Base-by-base conservation (phyloP, 352 stramenopile species). In the Phytophthora meadii region DNA sequence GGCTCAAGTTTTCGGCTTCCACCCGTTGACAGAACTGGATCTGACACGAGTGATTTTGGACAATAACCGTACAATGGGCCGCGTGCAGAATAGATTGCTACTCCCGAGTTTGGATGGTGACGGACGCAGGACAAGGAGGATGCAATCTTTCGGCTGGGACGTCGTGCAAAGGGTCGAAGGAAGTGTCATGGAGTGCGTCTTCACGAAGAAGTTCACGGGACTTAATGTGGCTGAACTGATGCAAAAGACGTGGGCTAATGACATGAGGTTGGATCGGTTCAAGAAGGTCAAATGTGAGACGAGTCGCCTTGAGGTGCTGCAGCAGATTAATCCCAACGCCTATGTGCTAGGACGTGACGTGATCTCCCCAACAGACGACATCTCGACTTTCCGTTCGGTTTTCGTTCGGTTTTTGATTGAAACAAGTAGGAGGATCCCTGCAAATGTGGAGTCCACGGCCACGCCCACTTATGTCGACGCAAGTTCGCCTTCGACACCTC, bases 221-320 rank as follows among this genome's bases (percentile, higher is more conserved):
- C 44, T 78, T 1, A 75, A 77, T 41, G 68, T 76, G 3, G 55
- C 61, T 2, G 54, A 67, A 2, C 51, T 81, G 19, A 75, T 79
- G 70, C 62, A 74, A 54, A 79, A 72, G 28, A 81, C 72, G 1
- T 85, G 77, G 77, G 59, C 56, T 1, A 75, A 78, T 11, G 67
- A 85, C 46, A 70, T 81, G 55, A 32, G 66, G 10, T 58, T 85
- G 36, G 69, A 81, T 15, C 63, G 57, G 2, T 81, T 85, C 44
- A 65, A 74, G 34, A 77, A 76, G 51, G 70, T 85, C 70, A 82
- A 82, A 37, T 76, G 63, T 61, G 74, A 85, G 64, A 80, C 72
- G 40, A 65, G 51, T 9, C 64, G 77, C 0, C 46, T 82, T 10
- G 77, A 85, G 19, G 68, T 82, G 19, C 45, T 85, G 50, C 77